Evolutionary conservation across 805 yeast species (phyloP).

Genomic region (Spathaspora hagerdaliae): DNA sequence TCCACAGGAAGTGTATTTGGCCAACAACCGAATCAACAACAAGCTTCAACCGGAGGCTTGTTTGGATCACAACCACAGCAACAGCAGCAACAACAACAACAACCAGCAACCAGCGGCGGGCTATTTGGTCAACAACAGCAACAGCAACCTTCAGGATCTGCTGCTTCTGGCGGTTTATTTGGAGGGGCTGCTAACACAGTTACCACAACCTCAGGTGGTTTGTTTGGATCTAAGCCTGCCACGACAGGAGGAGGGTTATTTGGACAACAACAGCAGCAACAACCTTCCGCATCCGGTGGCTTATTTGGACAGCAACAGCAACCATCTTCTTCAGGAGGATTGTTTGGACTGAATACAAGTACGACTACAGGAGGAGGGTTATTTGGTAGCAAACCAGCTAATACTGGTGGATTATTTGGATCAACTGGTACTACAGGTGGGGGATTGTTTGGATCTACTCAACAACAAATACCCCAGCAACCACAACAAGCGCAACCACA

Average conservation of each 20-base stretch:
- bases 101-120: constrained; percentile 13
- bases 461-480: constrained; percentile 21
- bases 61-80: constrained; percentile 7
- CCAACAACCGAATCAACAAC: constrained; percentile 3
- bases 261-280: constrained; percentile 10
- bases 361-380: constrained; percentile 17
- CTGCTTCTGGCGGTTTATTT: constrained; percentile 8
- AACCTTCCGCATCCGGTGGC: constrained; percentile 21
- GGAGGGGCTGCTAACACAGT: constrained; percentile 9
- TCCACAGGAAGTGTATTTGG: constrained; percentile 23
- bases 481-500: constrained; percentile 43
- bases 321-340: constrained; percentile 16
- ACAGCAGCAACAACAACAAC: constrained; percentile 4
- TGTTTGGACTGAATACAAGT: constrained; percentile 13
- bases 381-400: constrained; percentile 18
- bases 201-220: constrained; percentile 15
- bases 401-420: constrained; percentile 9
- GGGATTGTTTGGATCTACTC: constrained; percentile 9
- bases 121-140: constrained; percentile 16
- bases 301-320: constrained; percentile 16
- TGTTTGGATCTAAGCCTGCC: constrained; percentile 18
- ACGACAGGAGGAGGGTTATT: constrained; percentile 23
- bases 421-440: constrained; percentile 13
- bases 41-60: constrained; percentile 4
- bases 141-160: constrained; percentile 3